Percentiles rank a stretch among this genome's conserved stretches.
Evolutionary conservation across 192 early-diverging fungal genomes (phyloP).

Genomic region (Coemansia pectinata): DNA sequence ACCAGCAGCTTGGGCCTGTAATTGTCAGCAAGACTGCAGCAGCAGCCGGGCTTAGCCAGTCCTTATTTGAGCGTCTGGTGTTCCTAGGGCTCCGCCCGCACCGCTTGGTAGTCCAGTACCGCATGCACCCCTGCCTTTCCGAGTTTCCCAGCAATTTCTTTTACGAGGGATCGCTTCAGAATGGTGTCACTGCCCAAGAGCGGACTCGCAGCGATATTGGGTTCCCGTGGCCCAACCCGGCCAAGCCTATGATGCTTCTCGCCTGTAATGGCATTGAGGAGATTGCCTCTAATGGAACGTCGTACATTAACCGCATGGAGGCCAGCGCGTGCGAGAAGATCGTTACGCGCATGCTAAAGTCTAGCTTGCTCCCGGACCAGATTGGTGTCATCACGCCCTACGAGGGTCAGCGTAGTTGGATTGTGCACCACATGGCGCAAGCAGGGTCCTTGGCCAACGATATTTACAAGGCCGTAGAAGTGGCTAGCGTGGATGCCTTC

Average conservation of each 20-base stretch:
- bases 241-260: slow-evolving; percentile 94
- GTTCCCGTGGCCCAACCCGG: slow-evolving; percentile 96
- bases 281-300: slow-evolving; percentile 94
- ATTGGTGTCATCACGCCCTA: slow-evolving; percentile 99
- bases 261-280: slow-evolving; percentile 94
- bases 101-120: slow-evolving; percentile 97
- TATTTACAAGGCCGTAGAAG: slow-evolving; percentile 98
- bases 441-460: slow-evolving; percentile 88
- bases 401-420: slow-evolving; percentile 95
- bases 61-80: slow-evolving; percentile 94
- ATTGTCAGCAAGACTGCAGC: slow-evolving; percentile 98
- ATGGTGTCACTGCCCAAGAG: slow-evolving; percentile 92
- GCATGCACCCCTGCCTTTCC: slow-evolving; percentile 99
- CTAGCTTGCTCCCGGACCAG: slow-evolving; percentile 81
- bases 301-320: slow-evolving; percentile 96
- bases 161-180: slow-evolving; percentile 97
- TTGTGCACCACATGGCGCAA: slow-evolving; percentile 96
- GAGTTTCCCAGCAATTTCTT: slow-evolving; percentile 99
- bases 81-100: slow-evolving; percentile 90
- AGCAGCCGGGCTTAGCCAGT: slow-evolving; percentile 90
- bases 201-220: slow-evolving; percentile 84
- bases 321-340: slow-evolving; percentile 97
- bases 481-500: slow-evolving; percentile 98
- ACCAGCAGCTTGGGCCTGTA: slow-evolving; percentile 98
- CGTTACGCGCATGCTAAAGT: slow-evolving; percentile 91